Conservation (phyloP, 352 stramenopile species). For the Phytophthora rubi region DNA sequence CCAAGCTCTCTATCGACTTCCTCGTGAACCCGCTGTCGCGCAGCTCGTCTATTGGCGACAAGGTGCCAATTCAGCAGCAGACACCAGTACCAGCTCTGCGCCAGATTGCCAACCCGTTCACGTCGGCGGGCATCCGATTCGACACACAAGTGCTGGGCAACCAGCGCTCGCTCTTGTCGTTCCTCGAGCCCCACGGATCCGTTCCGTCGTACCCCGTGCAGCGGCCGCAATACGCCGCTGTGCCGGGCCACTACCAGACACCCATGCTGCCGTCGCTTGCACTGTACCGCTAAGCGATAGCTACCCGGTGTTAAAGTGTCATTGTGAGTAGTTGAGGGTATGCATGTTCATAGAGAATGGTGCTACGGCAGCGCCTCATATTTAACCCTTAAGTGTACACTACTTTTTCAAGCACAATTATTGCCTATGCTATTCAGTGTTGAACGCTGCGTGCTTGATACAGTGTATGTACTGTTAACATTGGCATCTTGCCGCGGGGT, state of each 20-base stretch:
- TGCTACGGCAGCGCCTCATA: conserved; percentile 24
- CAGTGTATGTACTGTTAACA: neutral
- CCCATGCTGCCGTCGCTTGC: conserved; percentile 37
- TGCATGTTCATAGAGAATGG: conserved; percentile 30
- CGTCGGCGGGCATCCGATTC: conserved; percentile 15
- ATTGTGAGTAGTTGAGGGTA: conserved; percentile 34
- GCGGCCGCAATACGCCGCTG: conserved; percentile 27
- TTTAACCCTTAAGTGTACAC: conserved; percentile 38
- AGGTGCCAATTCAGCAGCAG: conserved; percentile 13
- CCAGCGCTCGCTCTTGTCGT: conserved; percentile 50
- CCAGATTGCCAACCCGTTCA: conserved; percentile 33
- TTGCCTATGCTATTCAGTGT: neutral
- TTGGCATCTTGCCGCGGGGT: neutral
- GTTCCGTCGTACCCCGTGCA: conserved; percentile 19
- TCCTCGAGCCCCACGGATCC: conserved; percentile 33
- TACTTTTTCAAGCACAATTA: conserved; percentile 11
- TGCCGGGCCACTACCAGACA: conserved; percentile 24
- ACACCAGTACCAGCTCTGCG: conserved; percentile 21
- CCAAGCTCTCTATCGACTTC: conserved; percentile 70
- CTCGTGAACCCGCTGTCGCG: conserved; percentile 53
- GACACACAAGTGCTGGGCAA: conserved; percentile 30
- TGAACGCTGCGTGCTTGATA: neutral
- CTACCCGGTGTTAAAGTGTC: conserved; percentile 19
- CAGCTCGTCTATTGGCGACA: conserved; percentile 40
- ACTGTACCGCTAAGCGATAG: conserved; percentile 39